phyloP scores from a whole-genome alignment of 345 rosid species.

The Heritiera littoralis region DNA sequence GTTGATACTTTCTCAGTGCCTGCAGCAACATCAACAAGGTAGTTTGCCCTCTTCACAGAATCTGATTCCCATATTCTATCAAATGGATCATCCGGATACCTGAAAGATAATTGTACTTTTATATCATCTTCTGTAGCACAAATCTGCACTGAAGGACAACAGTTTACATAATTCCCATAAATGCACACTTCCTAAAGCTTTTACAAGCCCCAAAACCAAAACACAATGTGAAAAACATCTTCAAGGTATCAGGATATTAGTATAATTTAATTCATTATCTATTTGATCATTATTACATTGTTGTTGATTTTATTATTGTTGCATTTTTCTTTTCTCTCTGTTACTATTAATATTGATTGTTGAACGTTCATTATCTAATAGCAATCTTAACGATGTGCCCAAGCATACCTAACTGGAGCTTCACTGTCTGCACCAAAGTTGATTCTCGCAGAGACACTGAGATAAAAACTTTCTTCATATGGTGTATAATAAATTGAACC shows the following conservation, averaged over 20 bases:
- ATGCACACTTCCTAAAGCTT: background rate
- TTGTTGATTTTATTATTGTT: background rate
- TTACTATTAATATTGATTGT: background rate
- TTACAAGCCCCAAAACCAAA: background rate
- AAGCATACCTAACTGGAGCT: conserved; percentile 71
- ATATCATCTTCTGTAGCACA: background rate
- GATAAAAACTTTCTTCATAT: conserved; percentile 66
- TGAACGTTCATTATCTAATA: background rate
- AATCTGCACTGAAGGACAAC: background rate
- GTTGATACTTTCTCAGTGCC: conserved; percentile 85
- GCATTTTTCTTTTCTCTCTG: background rate
- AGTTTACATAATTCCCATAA: background rate
- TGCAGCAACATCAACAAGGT: conserved; percentile 90
- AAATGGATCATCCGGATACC: conserved; percentile 97
- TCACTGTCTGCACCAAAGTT: conserved; percentile 92
- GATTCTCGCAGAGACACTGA: conserved; percentile 82
- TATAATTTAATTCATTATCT: background rate
- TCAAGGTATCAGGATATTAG: background rate
- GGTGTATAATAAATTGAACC: conserved; percentile 77
- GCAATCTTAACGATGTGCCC: conserved; percentile 22
- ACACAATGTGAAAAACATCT: background rate
- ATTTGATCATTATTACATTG: background rate
- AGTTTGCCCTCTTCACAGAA: conserved; percentile 71
- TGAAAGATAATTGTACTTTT: conserved; percentile 24
- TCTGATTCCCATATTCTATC: conserved; percentile 99